Conservation (phyloP, 768 basidiomycete genomes). For the Collybia mongolica region DNA sequence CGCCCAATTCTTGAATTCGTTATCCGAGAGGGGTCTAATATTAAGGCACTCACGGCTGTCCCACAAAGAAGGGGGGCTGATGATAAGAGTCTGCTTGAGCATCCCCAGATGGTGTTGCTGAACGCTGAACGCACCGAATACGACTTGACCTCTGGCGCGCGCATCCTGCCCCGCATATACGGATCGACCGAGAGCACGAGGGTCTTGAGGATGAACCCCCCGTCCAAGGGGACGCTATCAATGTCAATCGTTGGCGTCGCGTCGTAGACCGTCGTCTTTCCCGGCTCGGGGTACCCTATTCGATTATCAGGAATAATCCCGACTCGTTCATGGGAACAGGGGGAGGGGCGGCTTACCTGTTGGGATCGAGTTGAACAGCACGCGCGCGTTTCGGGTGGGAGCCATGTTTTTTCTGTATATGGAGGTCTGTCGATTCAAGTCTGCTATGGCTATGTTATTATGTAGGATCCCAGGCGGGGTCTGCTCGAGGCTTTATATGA, state of each 20-base stretch:
- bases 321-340: too few relatives aligned
- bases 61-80: constrained; percentile 26
- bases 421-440: too few relatives aligned
- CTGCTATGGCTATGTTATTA: too few relatives aligned
- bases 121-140: constrained; percentile 18
- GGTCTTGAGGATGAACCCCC: constrained; percentile 49
- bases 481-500: not conserved
- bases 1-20: too few relatives aligned
- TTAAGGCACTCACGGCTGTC: constrained; percentile 30
- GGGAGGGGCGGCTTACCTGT: too few relatives aligned
- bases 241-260: constrained; percentile 45
- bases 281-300: constrained; percentile 42
- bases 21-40: not conserved
- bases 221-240: constrained; percentile 42
- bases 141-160: constrained; percentile 20
- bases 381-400: not conserved
- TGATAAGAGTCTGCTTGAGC: not conserved
- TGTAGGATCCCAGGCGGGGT: not conserved
- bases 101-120: not conserved
- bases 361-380: too few relatives aligned
- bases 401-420: not conserved
- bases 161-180: constrained; percentile 40
- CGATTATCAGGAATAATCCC: too few relatives aligned
- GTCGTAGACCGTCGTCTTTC: constrained; percentile 46
- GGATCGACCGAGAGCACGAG: constrained; percentile 44